phyloP scores from a whole-genome alignment of 805 yeast species.

The Ogataea pilisensis region DNA sequence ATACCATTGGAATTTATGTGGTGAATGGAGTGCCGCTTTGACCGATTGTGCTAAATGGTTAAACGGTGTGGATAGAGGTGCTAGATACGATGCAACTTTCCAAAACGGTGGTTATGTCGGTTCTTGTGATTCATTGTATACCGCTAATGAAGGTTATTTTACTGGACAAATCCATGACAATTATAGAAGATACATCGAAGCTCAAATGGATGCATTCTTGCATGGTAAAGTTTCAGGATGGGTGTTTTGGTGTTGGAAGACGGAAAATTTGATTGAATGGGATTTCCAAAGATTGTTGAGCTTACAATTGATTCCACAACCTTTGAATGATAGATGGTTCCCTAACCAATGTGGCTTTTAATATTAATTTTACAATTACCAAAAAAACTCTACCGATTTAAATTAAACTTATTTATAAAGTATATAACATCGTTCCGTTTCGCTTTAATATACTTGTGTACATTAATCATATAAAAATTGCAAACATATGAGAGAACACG shows the following conservation, averaged over 20 bases:
- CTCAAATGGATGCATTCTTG: slow-evolving; percentile 77
- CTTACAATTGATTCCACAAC: slow-evolving; percentile 73
- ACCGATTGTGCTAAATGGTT: slow-evolving; percentile 90
- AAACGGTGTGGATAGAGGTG: slow-evolving; percentile 81
- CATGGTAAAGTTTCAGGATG: slow-evolving; percentile 64
- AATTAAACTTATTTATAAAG: no score
- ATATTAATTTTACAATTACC: no score
- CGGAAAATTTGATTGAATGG: slow-evolving; percentile 84
- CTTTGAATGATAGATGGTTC: slow-evolving; percentile 39
- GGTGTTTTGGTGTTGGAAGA: slow-evolving; percentile 94
- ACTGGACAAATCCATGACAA: slow-evolving; percentile 49
- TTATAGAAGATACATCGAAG: slow-evolving; percentile 74
- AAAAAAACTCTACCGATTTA: no score
- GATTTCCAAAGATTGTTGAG: slow-evolving; percentile 60
- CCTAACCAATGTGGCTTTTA: slow-evolving; percentile 31
- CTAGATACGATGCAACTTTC: slow-evolving; percentile 70
- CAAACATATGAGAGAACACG: no score
- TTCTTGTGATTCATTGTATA: slow-evolving; percentile 54
- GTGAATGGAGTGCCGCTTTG: slow-evolving; percentile 90
- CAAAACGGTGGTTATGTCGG: slow-evolving; percentile 43
- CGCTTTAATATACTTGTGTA: no score
- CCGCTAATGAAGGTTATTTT: slow-evolving; percentile 45
- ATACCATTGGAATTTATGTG: slow-evolving; percentile 70
- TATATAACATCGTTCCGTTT: no score
- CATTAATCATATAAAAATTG: no score